Evolutionary conservation across 73 alveolate species (phyloP), one percentile per base, ranked within the genome.

Genomic region (Paramecium pentaurelia): DNA sequence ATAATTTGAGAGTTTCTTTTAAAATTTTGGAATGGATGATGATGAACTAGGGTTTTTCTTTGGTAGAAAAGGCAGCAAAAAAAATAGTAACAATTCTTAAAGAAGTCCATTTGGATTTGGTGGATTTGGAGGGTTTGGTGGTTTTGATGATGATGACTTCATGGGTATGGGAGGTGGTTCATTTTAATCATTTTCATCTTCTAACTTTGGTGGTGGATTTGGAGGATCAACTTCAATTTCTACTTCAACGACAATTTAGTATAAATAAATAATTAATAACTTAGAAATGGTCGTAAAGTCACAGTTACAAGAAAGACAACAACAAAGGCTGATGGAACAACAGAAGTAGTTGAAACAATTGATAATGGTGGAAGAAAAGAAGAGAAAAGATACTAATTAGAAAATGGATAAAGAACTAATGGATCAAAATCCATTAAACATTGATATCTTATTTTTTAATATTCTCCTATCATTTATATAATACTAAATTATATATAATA

Each of bases 21-120:
- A 28, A 12, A 64, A 64, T 8, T 64, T 64, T 71, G 99, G 99
- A 8, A 47, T 64, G 10, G 86, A 54, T 42, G 95, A 90, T 49
- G 86, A 45, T 14, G 71, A 64, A 4, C 4, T 42, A 1, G 95
- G 80, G 22, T 59, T 44, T 28, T 12, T 12, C 42, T 64, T 64
- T 34, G 51, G 47, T 28, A 64, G 84, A 64, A 16, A 7, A 11
- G 47, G 47, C 4, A 64, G 49, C 51, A 64, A 64, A 28, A 64
- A 64, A n/a, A 64, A 64, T 32, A 64, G 51, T 7, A 34, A n/a
- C 84, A 64, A 64, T 8, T 64, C 84, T 32, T 14, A 64, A 64
- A 28, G 47, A 34, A 32, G 32, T 12, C 84, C 84, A 32, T 64
- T 64, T 28, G 84, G 84, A 0, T 64, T 64, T 64, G 84, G 84